Evolutionary conservation across 768 basidiomycete genomes (phyloP).

Genomic region (Tylopilus vinaceipallidus): DNA sequence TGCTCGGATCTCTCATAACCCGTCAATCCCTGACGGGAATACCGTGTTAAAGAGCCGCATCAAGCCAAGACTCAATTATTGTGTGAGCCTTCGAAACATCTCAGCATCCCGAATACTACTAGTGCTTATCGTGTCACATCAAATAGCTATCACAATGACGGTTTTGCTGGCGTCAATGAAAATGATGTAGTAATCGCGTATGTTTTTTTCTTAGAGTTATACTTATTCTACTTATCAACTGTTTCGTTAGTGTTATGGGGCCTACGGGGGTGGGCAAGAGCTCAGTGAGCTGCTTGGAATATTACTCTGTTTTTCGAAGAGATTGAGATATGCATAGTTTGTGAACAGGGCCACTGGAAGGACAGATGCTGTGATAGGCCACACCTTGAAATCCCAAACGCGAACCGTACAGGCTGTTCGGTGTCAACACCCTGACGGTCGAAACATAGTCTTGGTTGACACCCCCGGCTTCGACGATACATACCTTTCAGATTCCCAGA

Average conservation of each 20-base stretch:
- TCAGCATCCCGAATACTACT: too few relatives aligned
- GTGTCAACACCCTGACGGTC: slow-evolving; percentile 14
- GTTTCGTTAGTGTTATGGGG: slow-evolving; percentile 15
- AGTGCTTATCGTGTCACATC: too few relatives aligned
- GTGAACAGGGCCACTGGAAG: slow-evolving; percentile 8
- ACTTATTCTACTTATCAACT: background rate
- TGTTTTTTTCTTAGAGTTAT: background rate
- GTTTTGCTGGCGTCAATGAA: too few relatives aligned
- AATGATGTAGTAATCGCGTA: slow-evolving; percentile 17
- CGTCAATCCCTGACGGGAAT: too few relatives aligned
- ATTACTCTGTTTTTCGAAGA: background rate
- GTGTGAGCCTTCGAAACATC: too few relatives aligned
- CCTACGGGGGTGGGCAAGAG: slow-evolving; percentile 15
- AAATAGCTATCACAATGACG: too few relatives aligned
- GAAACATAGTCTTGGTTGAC: slow-evolving; percentile 15
- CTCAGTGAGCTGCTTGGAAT: slow-evolving; percentile 6
- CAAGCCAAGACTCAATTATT: too few relatives aligned
- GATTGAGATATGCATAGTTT: slow-evolving; percentile 6
- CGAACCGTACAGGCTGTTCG: slow-evolving; percentile 1
- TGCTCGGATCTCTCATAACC: too few relatives aligned
- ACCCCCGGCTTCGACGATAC: slow-evolving; percentile 20
- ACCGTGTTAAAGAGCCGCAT: too few relatives aligned
- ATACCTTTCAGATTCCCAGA: slow-evolving; percentile 1
- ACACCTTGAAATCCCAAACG: slow-evolving; percentile 7
- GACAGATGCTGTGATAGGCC: background rate